Evolutionary conservation across 768 basidiomycete species (phyloP), one percentile per base, ranked within the genome.

Genomic region (Neoboletus brunneissimus): DNA sequence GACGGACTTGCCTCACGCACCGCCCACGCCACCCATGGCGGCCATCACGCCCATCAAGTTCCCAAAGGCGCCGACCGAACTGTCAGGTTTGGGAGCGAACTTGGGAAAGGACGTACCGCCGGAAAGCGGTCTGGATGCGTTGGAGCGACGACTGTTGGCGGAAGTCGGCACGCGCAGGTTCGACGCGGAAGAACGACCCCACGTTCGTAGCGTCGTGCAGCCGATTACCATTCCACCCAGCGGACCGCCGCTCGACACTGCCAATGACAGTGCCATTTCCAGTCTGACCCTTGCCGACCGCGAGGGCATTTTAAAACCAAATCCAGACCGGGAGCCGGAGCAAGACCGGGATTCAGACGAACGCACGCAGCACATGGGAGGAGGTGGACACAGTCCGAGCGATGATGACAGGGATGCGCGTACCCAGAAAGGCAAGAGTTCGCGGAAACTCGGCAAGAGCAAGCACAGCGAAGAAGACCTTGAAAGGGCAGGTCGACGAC

Each of bases 91-190:
- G 20, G 60, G 67, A 38, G 59, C 62, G 13, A 64, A 64, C 48
- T 34, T 60, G 23, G 64, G 63, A 15, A 65, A 64, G 53, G 56
- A 60, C 29, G 61, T 50, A 11, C 53, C 49, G 5, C 63, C 58
- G 41, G 82, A 82, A 61, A 84, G 77, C 48, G 89, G 89, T 10
- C 72, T 92, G 4, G 89, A 92, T 59, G 89, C 85, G 4, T 72
- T 92, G 9, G 89, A 92, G 65, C 76, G 82, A 47, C 76, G 84
- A 50, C 73, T 92, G 4, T 70, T 87, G 1, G 84, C 82, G 0
- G 84, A 91, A 63, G 89, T 91, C 8, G 89, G 89, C 27, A 91
- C 89, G 20, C 77, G 84, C 48, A 77, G 73, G 64, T 58, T 67
- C 0, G 71, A 75, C n/a, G 58, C 54, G 18, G 62, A 67, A 27